A percentile compares a stretch with the other conserved stretches of the same genome.
Conservation (phyloP, 345 rosid species). For the Populus ilicifolia region DNA sequence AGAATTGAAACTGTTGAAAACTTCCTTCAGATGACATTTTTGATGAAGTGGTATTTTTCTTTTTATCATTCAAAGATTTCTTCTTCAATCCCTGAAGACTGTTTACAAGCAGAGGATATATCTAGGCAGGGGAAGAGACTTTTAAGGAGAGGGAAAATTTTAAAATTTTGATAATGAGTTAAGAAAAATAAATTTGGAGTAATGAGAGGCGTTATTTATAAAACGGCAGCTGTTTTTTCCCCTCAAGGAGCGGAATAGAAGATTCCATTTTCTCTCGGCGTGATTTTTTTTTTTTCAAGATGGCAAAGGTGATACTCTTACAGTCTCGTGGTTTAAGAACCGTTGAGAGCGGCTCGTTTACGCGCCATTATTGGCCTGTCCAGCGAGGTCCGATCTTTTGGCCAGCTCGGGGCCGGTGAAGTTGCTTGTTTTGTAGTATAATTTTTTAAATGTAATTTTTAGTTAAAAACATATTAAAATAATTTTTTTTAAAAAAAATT, state of each 20-base stretch:
- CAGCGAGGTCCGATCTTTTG: not conserved
- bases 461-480: too few relatives aligned
- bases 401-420: too few relatives aligned
- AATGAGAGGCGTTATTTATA: not conserved
- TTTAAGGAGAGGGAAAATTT: not conserved
- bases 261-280: not conserved
- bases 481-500: too few relatives aligned
- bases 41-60: not conserved
- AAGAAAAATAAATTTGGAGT: not conserved
- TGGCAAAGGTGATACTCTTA: not conserved
- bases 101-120: not conserved
- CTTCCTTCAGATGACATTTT: not conserved
- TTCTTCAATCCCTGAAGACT: not conserved
- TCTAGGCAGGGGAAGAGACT: not conserved
- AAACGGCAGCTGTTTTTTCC: not conserved
- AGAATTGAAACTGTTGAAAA: slow-evolving; percentile 7
- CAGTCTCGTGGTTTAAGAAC: not conserved
- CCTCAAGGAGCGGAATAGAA: not conserved
- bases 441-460: too few relatives aligned
- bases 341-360: not conserved
- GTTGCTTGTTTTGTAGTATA: too few relatives aligned
- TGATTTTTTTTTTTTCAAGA: not conserved
- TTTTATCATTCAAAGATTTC: not conserved
- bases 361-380: not conserved
- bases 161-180: not conserved